phyloP scores from a whole-genome alignment of 768 basidiomycete species.

The Tylopilus rubrobrunneus region DNA sequence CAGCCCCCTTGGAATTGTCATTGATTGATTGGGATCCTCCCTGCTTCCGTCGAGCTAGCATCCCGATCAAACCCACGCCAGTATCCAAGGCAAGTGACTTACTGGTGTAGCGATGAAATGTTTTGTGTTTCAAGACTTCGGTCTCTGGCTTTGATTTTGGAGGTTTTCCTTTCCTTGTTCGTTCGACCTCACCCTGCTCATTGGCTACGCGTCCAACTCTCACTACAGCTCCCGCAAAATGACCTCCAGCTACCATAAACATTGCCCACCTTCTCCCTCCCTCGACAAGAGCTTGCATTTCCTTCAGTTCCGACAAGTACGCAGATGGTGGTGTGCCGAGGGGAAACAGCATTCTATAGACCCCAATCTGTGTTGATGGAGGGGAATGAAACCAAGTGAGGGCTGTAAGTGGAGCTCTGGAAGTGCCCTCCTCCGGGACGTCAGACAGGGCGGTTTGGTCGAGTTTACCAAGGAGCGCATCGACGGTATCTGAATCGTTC shows the following conservation, averaged over 20 bases:
- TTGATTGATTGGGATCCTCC: slow-evolving; percentile 92
- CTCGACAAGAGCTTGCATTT: slow-evolving; percentile 54
- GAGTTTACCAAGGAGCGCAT: slow-evolving; percentile 61
- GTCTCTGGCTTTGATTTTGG: slow-evolving; percentile 71
- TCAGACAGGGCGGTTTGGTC: slow-evolving; percentile 44
- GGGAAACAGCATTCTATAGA: slow-evolving; percentile 79
- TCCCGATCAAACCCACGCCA: slow-evolving; percentile 6
- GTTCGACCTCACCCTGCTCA: slow-evolving; percentile 37
- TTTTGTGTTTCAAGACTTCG: slow-evolving; percentile 86
- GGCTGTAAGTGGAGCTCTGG: slow-evolving; percentile 56
- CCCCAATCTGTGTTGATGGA: slow-evolving; percentile 82
- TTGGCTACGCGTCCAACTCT: slow-evolving; percentile 56
- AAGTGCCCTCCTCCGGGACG: slow-evolving; percentile 38
- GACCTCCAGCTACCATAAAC: slow-evolving; percentile 97
- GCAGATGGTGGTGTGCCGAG: slow-evolving; percentile 33
- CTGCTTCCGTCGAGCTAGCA: slow-evolving; percentile 91
- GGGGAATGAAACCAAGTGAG: slow-evolving; percentile 89
- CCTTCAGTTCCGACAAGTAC: slow-evolving; percentile 59
- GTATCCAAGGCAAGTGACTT: slow-evolving; percentile 29
- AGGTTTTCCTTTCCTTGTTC: slow-evolving; percentile 49
- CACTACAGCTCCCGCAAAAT: slow-evolving; percentile 92
- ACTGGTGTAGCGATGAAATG: slow-evolving; percentile 99
- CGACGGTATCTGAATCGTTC: slow-evolving; percentile 64
- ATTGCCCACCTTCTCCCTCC: slow-evolving; percentile 82
- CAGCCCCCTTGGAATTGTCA: slow-evolving; percentile 89